Evolutionary conservation across 352 stramenopile genomes (phyloP).

Genomic region (Phytophthora crassamura): DNA sequence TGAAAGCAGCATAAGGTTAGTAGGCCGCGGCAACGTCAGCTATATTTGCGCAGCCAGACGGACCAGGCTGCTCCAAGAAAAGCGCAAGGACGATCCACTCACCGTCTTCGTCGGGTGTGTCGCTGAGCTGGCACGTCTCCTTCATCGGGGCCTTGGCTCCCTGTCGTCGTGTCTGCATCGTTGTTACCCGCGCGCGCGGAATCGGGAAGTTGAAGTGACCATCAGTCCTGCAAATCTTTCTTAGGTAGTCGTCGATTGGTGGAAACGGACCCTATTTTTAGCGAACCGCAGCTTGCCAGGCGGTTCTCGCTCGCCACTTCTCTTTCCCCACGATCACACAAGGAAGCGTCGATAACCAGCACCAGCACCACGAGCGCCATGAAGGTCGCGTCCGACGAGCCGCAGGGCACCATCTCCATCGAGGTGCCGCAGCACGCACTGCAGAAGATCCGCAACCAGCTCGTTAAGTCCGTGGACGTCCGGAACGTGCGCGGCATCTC

Average conservation of each 20-base stretch:
- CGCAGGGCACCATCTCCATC: conserved; percentile 69
- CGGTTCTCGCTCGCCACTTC: conserved; percentile 17
- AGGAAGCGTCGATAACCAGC: conserved; percentile 17
- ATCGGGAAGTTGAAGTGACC: conserved; percentile 46
- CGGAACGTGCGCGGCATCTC: conserved; percentile 82
- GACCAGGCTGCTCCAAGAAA: background rate
- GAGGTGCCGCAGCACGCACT: conserved; percentile 71
- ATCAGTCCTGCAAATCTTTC: conserved; percentile 36
- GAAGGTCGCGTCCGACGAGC: conserved; percentile 63
- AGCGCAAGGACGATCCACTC: conserved; percentile 4
- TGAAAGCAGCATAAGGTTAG: background rate
- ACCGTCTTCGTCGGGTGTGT: conserved; percentile 39
- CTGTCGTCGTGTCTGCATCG: conserved; percentile 31
- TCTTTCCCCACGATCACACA: conserved; percentile 30
- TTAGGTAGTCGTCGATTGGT: conserved; percentile 19
- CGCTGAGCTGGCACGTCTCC: conserved; percentile 41
- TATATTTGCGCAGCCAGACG: conserved; percentile 4
- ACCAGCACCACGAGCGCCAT: conserved; percentile 39
- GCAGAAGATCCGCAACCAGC: conserved; percentile 69
- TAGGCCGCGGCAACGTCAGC: background rate
- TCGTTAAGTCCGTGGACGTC: conserved; percentile 71
- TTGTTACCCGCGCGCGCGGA: conserved; percentile 1
- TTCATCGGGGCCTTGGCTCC: conserved; percentile 19
- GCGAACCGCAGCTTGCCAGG: conserved; percentile 42
- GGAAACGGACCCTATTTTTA: conserved; percentile 37